Conservation (phyloP, 2,329 filamentous ascomycete genomes). For the Bimuria novae-zelandiae region DNA sequence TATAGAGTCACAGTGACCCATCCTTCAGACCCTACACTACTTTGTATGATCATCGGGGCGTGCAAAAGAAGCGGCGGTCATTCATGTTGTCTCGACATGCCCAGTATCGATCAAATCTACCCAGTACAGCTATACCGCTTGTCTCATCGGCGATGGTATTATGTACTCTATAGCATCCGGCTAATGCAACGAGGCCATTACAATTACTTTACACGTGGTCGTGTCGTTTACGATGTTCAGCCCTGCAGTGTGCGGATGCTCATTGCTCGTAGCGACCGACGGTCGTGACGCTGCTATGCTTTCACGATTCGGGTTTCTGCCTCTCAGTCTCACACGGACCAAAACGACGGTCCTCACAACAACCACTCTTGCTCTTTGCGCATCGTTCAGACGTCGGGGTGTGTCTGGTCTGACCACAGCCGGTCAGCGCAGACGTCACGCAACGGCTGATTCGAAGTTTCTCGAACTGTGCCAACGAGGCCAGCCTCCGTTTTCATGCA, state of each 20-base stretch:
- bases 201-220: background rate
- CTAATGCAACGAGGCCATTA: background rate
- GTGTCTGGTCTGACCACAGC: background rate
- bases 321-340: background rate
- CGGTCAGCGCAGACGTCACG: conserved; percentile 5
- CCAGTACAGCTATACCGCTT: too few species aligned
- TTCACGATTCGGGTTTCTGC: too few species aligned
- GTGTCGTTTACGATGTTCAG: background rate
- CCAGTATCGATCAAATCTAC: too few species aligned
- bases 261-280: too few species aligned
- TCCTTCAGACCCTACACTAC: background rate
- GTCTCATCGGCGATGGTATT: background rate
- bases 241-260: background rate
- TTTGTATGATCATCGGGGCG: background rate
- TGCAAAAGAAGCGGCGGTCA: background rate
- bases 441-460: background rate
- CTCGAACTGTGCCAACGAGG: conserved; percentile 5
- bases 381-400: too few species aligned
- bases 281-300: too few species aligned
- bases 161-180: background rate
- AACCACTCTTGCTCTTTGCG: background rate
- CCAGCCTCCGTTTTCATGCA: background rate
- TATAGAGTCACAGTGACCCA: background rate
- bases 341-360: background rate
- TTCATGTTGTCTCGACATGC: background rate